Evolutionary conservation across 306 rosid genomes (phyloP).

Genomic region (Vicia sativa): DNA sequence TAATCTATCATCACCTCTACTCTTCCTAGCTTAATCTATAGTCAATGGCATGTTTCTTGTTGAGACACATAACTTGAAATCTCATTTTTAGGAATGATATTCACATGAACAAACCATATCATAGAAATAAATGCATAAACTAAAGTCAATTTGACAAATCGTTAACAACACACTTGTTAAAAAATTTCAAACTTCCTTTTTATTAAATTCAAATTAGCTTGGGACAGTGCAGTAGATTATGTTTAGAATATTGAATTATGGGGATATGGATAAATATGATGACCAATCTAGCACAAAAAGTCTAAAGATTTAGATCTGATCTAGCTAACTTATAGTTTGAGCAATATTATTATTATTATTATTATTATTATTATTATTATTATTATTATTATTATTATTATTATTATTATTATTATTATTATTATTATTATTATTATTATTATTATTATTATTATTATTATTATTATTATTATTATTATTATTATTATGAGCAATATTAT

Average conservation of each 20-base stretch:
- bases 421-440: too few relatives aligned
- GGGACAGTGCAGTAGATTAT: background rate
- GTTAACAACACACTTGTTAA: background rate
- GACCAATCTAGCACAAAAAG: background rate
- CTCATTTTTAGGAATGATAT: background rate
- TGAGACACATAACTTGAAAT: background rate
- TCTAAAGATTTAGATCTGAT: background rate
- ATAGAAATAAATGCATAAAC: background rate
- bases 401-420: too few relatives aligned
- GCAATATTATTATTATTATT: too few relatives aligned
- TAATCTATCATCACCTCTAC: too few relatives aligned
- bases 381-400: too few relatives aligned
- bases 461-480: too few relatives aligned
- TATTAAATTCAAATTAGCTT: constrained; percentile 1
- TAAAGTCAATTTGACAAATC: constrained; percentile 3
- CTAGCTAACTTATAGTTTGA: background rate
- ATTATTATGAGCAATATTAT: too few relatives aligned
- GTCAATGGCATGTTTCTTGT: background rate
- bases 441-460: too few relatives aligned
- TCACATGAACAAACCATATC: background rate
- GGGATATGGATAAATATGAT: background rate
- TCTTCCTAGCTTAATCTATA: too few relatives aligned
- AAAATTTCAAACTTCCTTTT: background rate
- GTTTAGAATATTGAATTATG: background rate
- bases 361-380: too few relatives aligned